These are phyloP conservation scores for Yamadazyma songkhlaensis DNA, from an alignment of 1,139 yeast genomes.

Conservation along the genomic window DNA sequence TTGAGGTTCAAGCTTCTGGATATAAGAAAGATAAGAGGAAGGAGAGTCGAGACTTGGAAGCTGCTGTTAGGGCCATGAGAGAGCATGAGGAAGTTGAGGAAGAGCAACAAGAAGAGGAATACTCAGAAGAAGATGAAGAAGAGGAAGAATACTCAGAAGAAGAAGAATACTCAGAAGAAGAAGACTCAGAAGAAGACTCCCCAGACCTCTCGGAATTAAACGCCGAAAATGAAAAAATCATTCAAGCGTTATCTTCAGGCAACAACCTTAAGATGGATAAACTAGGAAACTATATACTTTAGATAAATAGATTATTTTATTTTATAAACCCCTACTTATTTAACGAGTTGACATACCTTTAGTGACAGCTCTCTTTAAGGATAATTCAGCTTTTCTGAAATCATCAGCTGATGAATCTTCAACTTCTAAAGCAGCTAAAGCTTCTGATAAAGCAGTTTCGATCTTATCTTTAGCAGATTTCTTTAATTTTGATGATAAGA, in stretches of 20 bases:
- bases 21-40: conserved; percentile 60
- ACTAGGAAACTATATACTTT: conserved; percentile 74
- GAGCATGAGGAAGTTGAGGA: conserved; percentile 24
- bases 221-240: conserved; percentile 63
- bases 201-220: conserved; percentile 18
- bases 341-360: conserved; percentile 99
- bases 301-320: conserved; percentile 15
- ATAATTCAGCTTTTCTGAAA: conserved; percentile 98
- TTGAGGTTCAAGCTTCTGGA: conserved; percentile 89
- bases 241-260: conserved; percentile 64
- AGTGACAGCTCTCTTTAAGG: conserved; percentile 98
- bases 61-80: conserved; percentile 69
- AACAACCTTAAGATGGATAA: conserved; percentile 72
- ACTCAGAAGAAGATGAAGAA: conserved; percentile 33
- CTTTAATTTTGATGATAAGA: conserved; percentile 97
- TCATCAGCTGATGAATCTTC: conserved; percentile 97
- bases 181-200: conserved; percentile 30
- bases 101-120: conserved; percentile 27
- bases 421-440: conserved; percentile 95
- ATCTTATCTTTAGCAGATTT: conserved; percentile 97
- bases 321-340: conserved; percentile 20
- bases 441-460: conserved; percentile 97
- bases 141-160: conserved; percentile 33
- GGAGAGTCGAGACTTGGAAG: conserved; percentile 64
- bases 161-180: conserved; percentile 28